These are phyloP conservation scores for Aspergillus calidoustus DNA, from an alignment of 2,329 filamentous ascomycete genomes.

Conservation along the genomic window DNA sequence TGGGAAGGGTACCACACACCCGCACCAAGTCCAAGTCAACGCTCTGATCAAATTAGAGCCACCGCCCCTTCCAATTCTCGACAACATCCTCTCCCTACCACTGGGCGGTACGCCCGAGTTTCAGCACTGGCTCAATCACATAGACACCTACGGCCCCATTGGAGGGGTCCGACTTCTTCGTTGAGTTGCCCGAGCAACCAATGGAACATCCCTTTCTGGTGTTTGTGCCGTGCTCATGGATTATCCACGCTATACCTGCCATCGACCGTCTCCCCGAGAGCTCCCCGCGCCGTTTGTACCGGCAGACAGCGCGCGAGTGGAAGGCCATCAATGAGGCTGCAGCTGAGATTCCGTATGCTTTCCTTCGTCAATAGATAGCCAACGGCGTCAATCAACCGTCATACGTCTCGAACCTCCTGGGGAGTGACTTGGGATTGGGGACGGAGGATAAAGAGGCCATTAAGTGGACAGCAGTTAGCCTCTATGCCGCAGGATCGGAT, in stretches of 20 bases:
- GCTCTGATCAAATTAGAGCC: conserved; percentile 43
- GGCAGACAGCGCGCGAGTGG: conserved; percentile 45
- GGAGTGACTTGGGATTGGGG: neutral
- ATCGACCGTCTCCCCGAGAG: conserved; percentile 46
- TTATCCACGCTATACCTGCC: conserved; percentile 51
- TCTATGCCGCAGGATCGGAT: neutral
- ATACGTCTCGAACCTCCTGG: conserved; percentile 22
- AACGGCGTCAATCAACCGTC: conserved; percentile 30
- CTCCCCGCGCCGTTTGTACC: conserved; percentile 52
- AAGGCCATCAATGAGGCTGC: conserved; percentile 35
- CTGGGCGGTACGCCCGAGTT: conserved; percentile 40
- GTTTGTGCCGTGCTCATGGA: conserved; percentile 47
- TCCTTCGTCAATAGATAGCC: conserved; percentile 50
- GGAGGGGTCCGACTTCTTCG: conserved; percentile 43
- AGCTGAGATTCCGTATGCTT: conserved; percentile 48
- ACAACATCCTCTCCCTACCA: conserved; percentile 55
- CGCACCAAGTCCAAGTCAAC: too few species aligned
- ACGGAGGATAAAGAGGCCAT: neutral
- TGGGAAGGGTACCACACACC: too few species aligned
- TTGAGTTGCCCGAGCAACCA: conserved; percentile 46
- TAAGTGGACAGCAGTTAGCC: conserved; percentile 13
- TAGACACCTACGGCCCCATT: conserved; percentile 43
- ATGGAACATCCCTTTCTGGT: conserved; percentile 49
- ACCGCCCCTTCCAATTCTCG: conserved; percentile 51
- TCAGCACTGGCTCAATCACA: conserved; percentile 48